These are phyloP conservation scores for Saccharomycopsis microspora DNA, from an alignment of 805 yeast species.

Conservation along the genomic window DNA sequence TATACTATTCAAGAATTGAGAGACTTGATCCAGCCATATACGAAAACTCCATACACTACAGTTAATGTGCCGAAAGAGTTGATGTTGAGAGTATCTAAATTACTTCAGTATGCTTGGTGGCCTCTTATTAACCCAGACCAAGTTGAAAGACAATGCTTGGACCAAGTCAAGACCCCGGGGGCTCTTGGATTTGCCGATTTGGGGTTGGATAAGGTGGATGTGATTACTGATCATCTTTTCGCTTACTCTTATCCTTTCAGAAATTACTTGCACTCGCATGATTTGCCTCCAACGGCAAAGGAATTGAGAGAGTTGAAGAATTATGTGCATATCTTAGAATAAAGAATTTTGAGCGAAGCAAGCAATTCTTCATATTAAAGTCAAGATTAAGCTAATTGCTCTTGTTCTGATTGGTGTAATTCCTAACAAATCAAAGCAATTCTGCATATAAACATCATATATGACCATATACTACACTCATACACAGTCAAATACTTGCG, in stretches of 20 bases:
- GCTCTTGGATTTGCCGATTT: conserved; percentile 55
- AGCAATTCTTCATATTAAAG: neutral
- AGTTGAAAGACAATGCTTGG: conserved; percentile 57
- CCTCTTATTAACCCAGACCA: conserved; percentile 53
- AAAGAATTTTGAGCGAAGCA: neutral
- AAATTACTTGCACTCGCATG: conserved; percentile 25
- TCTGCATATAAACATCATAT: no score
- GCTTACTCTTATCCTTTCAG: conserved; percentile 30
- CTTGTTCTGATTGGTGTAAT: no score
- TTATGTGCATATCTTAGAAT: conserved; percentile 16
- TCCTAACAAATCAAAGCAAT: no score
- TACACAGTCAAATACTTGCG: no score
- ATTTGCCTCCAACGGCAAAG: conserved; percentile 30
- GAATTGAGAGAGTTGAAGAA: conserved; percentile 23
- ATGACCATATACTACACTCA: no score
- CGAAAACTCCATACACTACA: conserved; percentile 29
- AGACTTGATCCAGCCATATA: conserved; percentile 56
- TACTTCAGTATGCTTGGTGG: conserved; percentile 32
- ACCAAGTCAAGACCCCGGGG: conserved; percentile 36
- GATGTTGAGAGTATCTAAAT: conserved; percentile 25
- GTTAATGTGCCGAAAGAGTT: conserved; percentile 29
- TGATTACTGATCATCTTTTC: conserved; percentile 38
- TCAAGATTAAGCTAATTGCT: no score
- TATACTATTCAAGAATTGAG: conserved; percentile 52
- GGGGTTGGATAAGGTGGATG: conserved; percentile 46